Base-by-base conservation (phyloP, 768 basidiomycete genomes). In the Lepiota brunneoincarnata region DNA sequence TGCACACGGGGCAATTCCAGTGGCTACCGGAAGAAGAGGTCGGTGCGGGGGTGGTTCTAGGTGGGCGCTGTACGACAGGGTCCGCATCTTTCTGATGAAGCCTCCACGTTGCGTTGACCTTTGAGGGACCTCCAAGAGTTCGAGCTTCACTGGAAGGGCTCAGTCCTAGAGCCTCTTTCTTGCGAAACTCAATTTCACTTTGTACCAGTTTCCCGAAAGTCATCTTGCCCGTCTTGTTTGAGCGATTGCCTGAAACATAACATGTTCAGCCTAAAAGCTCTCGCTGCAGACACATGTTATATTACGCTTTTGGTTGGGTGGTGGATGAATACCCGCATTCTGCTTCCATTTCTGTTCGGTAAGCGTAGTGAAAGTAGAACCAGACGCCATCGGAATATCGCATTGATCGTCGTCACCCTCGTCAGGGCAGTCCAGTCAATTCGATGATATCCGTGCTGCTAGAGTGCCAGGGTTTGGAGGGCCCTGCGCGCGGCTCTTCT, bases 1-100 rank as follows among this genome's bases (percentile, higher is more conserved):
- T 89, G 55, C 87, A 89, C 18, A 81, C 69, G 11, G 69, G 59
- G 60, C 87, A 89, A 38, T 63, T 63, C 87, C 87, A 88, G 15
- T 59, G 50, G 7, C 23, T 41, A 20, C 28, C 6, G 21, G 50
- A 20, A 5, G 24, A 31, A 34, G 24, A 17, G 47, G 46, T 4
- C 39, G 34, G 36, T 35, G 31, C 17, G 50, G 21, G 12, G 17
- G 36, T 4, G 23, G 38, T 20, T 1, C 36, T 35, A 10, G 49
- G 40, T 56, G 28, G 60, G 26, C 59, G 57, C 18, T 63, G 43
- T 10, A 35, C 41, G 20, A 57, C 43, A 21, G 49, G 35, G 21
- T 45, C 52, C 38, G 42, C 35, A 11, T 42, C 50, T 31, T 31
- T 31, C 11, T 31, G 31, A 4, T 31, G 31, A 18, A 34, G 45